Evolutionary conservation across 2,329 filamentous ascomycete genomes (phyloP).

Genomic region (Aspergillus intermedius): DNA sequence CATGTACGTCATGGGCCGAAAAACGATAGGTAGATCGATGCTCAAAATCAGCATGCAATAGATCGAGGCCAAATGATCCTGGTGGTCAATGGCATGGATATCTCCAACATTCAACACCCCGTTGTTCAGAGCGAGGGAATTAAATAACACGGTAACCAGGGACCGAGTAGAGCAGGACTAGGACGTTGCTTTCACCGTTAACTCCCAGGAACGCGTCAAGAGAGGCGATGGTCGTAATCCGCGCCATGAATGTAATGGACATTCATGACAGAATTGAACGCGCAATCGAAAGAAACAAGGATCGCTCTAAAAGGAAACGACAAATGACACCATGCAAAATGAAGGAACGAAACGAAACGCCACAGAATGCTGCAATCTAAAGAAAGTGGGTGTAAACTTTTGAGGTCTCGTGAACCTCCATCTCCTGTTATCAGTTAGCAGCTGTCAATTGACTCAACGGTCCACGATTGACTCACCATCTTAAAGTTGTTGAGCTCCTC

Average conservation of each 20-base stretch:
- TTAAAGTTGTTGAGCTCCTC: constrained; percentile 99
- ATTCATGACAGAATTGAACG: constrained; percentile 1
- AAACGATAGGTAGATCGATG: constrained; percentile 8
- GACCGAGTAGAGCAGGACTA: constrained; percentile 8
- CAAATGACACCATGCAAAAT: constrained; percentile 6
- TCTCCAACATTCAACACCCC: constrained; percentile 9
- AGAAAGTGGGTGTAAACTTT: constrained; percentile 99
- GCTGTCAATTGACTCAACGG: background rate
- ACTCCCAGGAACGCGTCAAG: constrained; percentile 14
- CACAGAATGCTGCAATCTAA: constrained; percentile 49
- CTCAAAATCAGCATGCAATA: constrained; percentile 13
- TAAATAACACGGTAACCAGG: constrained; percentile 5
- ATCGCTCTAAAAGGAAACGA: constrained; percentile 13
- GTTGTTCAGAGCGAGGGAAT: constrained; percentile 8
- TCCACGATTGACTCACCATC: constrained; percentile 62
- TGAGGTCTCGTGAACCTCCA: constrained; percentile 98
- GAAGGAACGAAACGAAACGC: constrained; percentile 17
- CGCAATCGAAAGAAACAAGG: constrained; percentile 17
- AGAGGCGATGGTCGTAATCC: constrained; percentile 6
- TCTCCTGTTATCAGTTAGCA: constrained; percentile 60
- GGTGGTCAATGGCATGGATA: constrained; percentile 3
- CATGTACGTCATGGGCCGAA: constrained; percentile 9
- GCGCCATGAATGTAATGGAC: background rate
- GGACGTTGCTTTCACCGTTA: constrained; percentile 11
- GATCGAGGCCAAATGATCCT: constrained; percentile 15